phyloP scores from a whole-genome alignment of 495 filamentous ascomycete species.

The Hypomontagnella monticulosa region DNA sequence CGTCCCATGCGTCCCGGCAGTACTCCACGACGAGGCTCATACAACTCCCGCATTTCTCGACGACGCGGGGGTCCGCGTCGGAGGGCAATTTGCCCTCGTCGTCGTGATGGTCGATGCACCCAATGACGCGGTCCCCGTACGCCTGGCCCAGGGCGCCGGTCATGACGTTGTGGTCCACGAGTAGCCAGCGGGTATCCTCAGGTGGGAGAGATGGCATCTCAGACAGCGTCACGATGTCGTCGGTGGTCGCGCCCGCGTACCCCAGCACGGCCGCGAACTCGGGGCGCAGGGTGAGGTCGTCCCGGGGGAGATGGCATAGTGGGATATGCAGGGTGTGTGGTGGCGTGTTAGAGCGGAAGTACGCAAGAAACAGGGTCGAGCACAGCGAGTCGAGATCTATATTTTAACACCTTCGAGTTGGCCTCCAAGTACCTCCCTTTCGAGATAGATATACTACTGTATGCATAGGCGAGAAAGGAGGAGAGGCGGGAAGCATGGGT shows the following conservation, averaged over 20 bases:
- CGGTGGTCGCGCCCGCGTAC: constrained; percentile 51
- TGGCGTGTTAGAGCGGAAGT: constrained; percentile 69
- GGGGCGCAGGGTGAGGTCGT: constrained; percentile 77
- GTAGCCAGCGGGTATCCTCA: constrained; percentile 63
- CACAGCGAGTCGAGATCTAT: constrained; percentile 92
- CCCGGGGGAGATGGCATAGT: constrained; percentile 76
- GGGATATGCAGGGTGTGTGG: constrained; percentile 75
- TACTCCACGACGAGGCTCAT: constrained; percentile 76
- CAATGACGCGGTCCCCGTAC: constrained; percentile 61
- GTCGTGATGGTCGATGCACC: constrained; percentile 92
- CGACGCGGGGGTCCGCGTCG: constrained; percentile 65
- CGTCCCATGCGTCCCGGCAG: constrained; percentile 66
- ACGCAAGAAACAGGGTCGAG: constrained; percentile 84
- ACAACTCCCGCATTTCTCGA: constrained; percentile 81
- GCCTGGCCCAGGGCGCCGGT: constrained; percentile 62
- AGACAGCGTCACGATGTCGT: constrained; percentile 62
- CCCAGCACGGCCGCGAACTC: constrained; percentile 73
- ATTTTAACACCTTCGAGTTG: constrained; percentile 14
- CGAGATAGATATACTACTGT: too few relatives aligned
- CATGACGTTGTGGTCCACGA: constrained; percentile 92
- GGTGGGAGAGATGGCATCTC: constrained; percentile 56
- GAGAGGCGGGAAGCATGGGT: neutral
- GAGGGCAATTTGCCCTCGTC: constrained; percentile 75
- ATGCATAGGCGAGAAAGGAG: too few relatives aligned
- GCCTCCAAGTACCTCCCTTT: neutral